These are phyloP conservation scores for Tolypocladium nubicola DNA, from an alignment of 2,329 filamentous ascomycete species.

Conservation along the genomic window DNA sequence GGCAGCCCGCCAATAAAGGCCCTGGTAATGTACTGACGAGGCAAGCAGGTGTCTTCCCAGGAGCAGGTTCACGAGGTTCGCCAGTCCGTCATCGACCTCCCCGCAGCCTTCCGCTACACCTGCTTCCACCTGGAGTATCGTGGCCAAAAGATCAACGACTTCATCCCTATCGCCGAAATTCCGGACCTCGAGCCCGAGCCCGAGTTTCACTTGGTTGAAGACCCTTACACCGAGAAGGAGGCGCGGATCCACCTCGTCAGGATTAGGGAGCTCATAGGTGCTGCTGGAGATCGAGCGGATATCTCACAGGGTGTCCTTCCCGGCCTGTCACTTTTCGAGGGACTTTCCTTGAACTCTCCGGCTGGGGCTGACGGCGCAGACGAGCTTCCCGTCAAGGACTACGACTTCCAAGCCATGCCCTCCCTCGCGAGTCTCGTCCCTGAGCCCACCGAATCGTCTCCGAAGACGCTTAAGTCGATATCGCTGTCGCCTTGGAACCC, in stretches of 20 bases:
- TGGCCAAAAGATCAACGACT: constrained; percentile 87
- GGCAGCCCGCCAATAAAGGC: constrained; percentile 9
- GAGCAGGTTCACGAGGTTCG: constrained; percentile 97
- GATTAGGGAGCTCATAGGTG: constrained; percentile 85
- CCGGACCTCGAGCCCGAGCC: constrained; percentile 66
- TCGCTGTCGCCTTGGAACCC: constrained; percentile 93
- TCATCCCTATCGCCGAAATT: constrained; percentile 83
- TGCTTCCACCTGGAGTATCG: constrained; percentile 96
- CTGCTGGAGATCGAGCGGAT: constrained; percentile 80
- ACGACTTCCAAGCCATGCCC: constrained; percentile 63
- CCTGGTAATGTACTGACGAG: background rate
- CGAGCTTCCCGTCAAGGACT: constrained; percentile 48
- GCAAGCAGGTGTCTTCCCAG: constrained; percentile 66
- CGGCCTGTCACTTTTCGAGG: constrained; percentile 79
- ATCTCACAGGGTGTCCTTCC: constrained; percentile 76
- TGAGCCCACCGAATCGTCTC: constrained; percentile 51
- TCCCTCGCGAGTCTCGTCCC: constrained; percentile 64
- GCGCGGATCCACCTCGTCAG: constrained; percentile 88
- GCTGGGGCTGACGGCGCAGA: constrained; percentile 14
- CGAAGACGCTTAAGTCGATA: constrained; percentile 85
- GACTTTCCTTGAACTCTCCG: constrained; percentile 47
- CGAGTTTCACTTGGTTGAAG: constrained; percentile 74
- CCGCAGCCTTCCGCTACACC: constrained; percentile 89
- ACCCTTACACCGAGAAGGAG: constrained; percentile 97
- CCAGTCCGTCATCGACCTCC: constrained; percentile 90